phyloP scores from a whole-genome alignment of 257 asterid genomes.

The Fraxinus excelsior region DNA sequence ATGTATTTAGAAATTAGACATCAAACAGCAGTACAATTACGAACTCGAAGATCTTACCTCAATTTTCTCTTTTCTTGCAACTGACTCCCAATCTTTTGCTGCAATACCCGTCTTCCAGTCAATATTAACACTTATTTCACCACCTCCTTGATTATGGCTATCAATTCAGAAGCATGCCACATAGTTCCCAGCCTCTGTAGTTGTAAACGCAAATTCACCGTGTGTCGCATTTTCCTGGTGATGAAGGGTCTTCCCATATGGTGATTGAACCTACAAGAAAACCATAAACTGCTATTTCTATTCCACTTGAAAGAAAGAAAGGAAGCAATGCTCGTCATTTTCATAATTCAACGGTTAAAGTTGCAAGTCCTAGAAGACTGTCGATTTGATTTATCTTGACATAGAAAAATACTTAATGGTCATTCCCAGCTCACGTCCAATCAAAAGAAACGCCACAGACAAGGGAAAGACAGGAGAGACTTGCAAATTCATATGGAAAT shows the following conservation, averaged over 20 bases:
- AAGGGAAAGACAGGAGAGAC: not conserved
- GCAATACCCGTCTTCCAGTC: constrained; percentile 60
- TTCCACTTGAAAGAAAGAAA: not conserved
- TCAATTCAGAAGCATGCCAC: constrained; percentile 54
- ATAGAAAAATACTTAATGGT: not conserved
- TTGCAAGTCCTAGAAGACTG: not conserved
- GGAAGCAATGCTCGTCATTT: not conserved
- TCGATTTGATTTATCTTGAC: not conserved
- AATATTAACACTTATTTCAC: constrained; percentile 45
- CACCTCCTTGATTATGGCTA: constrained; percentile 28
- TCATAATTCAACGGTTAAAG: not conserved
- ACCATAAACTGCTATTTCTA: constrained; percentile 12
- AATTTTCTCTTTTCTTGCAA: constrained; percentile 53
- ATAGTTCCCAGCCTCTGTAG: constrained; percentile 53
- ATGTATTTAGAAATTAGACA: not conserved
- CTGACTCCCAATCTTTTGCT: constrained; percentile 63
- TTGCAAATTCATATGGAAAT: not conserved
- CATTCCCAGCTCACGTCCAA: not conserved
- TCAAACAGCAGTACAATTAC: too few species aligned
- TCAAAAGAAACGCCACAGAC: not conserved
- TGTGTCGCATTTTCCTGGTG: constrained; percentile 40
- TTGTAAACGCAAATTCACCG: constrained; percentile 58
- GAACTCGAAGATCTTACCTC: constrained; percentile 43
- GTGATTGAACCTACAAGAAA: constrained; percentile 53
- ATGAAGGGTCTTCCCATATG: constrained; percentile 53